A percentile compares a stretch with the other conserved stretches of the same genome.
Evolutionary conservation across 2,329 filamentous ascomycete genomes (phyloP).

Genomic region (Talaromyces sp.): DNA sequence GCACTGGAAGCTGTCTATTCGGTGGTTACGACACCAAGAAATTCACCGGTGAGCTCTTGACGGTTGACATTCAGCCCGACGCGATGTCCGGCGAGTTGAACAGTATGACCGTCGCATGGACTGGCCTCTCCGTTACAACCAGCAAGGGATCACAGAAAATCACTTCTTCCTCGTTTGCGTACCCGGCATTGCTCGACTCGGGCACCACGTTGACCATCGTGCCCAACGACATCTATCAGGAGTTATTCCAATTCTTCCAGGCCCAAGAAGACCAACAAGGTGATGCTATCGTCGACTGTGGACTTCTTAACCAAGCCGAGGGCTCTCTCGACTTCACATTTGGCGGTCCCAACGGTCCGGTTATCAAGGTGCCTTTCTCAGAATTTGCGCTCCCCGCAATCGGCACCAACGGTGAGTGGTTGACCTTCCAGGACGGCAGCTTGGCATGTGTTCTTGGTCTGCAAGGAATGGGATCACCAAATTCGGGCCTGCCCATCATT

Average conservation of each 20-base stretch:
- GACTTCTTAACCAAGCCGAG: conserved; percentile 38
- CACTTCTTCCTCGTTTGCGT: conserved; percentile 32
- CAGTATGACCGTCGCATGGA: conserved; percentile 44
- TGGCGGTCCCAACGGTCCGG: conserved; percentile 35
- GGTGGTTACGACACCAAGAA: conserved; percentile 76
- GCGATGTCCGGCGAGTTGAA: conserved; percentile 51
- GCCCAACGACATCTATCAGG: conserved; percentile 54
- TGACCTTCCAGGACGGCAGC: conserved; percentile 22
- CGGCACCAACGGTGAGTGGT: conserved; percentile 40
- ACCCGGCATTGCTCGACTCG: conserved; percentile 65
- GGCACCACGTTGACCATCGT: conserved; percentile 69
- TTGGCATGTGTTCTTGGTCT: conserved; percentile 62
- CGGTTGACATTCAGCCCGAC: conserved; percentile 52
- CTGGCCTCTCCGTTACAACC: conserved; percentile 34
- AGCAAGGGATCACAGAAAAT: conserved; percentile 4
- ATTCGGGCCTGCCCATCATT: conserved; percentile 46
- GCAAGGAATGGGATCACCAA: conserved; percentile 43
- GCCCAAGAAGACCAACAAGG: conserved; percentile 21
- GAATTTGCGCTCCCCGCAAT: conserved; percentile 59
- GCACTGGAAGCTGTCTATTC: conserved; percentile 67
- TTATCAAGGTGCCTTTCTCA: conserved; percentile 25
- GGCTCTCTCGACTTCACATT: conserved; percentile 48
- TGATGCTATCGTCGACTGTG: conserved; percentile 36
- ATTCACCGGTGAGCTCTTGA: conserved; percentile 59
- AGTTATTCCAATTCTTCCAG: conserved; percentile 46